Base-by-base conservation (phyloP, 352 stramenopile species). In the Pythium oligandrum region DNA sequence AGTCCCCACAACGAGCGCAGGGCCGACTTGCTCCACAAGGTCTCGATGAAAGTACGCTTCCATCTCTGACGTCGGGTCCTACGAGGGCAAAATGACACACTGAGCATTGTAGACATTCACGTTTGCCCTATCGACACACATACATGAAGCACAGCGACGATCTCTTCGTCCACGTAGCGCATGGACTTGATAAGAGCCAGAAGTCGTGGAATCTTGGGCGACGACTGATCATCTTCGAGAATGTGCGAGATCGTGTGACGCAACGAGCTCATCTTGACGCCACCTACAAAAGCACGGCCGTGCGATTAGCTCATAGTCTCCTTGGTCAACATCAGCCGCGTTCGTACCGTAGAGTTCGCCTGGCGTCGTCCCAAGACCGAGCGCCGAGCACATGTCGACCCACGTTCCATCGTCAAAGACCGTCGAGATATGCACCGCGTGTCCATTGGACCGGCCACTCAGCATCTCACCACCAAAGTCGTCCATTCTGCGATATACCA, bases 11-110 rank as follows among this genome's bases (percentile, higher is more conserved):
- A 71, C 57, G 0, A 93, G 51, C 6, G 75, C 75, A 39, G 78
- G 66, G 0, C 79, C 81, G 30, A 92, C 59, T 26, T 83, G 75
- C 55, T 90, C 78, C 34, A 90, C 81, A 6, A 92, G 70, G 34
- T 90, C 78, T 0, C 77, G 78, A 50, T 93, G 83, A 30, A 93
- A 90, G 43, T 93, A 93, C 5, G 81, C 78, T 9, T 90, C 77
- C 5, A 92, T 73, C 57, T 86, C 78, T 10, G 75, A 81, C 4
- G 83, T 84, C 1, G 81, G 83, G 53, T 93, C 83, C 82, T 93
- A 43, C 26, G 38, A 8, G 12, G 38, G 40, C n/a, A 56, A 26
- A 33, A 48, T 49, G 30, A n/a, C 8, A 38, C 8, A 42, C 7
- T 43, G 1, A 31, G 32, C 5, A 31, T 4, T 2, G 52, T 42